A percentile compares a stretch with the other conserved stretches of the same genome.
These are phyloP conservation scores for Rostrohypoxylon terebratum DNA, from an alignment of 495 filamentous ascomycete species.

Conservation along the genomic window DNA sequence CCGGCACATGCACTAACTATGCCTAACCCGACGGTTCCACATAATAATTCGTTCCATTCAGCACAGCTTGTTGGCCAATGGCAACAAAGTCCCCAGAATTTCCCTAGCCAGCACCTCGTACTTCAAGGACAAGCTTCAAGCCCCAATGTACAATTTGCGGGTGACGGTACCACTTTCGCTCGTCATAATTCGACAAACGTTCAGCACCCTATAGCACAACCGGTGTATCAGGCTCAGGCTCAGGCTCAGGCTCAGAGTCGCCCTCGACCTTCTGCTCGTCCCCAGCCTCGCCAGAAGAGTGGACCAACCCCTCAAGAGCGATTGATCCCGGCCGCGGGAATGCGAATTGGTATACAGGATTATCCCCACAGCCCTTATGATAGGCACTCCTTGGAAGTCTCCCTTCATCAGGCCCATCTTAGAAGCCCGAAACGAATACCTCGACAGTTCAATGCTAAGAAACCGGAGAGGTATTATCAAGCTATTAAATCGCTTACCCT, in stretches of 20 bases:
- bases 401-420: conserved; percentile 69
- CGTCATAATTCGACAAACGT: not conserved
- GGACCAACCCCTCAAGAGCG: not conserved
- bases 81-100: conserved; percentile 6
- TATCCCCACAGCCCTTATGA: conserved; percentile 56
- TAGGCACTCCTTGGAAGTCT: conserved; percentile 57
- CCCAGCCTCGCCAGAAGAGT: not conserved
- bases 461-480: conserved; percentile 59
- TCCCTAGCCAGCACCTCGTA: not conserved
- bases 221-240: not conserved
- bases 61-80: not conserved
- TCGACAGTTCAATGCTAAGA: conserved; percentile 23
- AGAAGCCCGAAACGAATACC: conserved; percentile 65
- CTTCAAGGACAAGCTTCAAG: not conserved
- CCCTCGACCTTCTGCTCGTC: not conserved
- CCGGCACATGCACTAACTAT: not conserved
- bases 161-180: not conserved
- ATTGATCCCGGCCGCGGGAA: conserved; percentile 52
- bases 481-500: conserved; percentile 60
- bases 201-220: not conserved
- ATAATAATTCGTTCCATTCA: not conserved
- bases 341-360: conserved; percentile 40
- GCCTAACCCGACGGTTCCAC: not conserved
- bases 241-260: not conserved
- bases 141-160: not conserved